These are phyloP conservation scores for Puccinia polysora DNA, from an alignment of 1,284 basidiomycete species.

Conservation along the genomic window DNA sequence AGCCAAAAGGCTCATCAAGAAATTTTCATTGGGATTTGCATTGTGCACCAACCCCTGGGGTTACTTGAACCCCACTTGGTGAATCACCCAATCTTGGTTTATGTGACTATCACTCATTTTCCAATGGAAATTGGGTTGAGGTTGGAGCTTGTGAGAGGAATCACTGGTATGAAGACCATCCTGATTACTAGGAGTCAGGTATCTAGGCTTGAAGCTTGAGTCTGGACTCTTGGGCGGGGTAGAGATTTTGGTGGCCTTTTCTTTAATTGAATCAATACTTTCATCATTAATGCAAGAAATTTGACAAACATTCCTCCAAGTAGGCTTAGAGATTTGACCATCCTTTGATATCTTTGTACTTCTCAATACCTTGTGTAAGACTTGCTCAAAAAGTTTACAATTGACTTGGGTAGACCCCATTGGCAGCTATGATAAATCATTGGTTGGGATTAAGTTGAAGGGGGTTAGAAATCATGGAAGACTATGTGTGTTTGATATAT, in stretches of 20 bases:
- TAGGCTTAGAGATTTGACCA: conserved; percentile 9
- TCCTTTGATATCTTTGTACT: conserved; percentile 47
- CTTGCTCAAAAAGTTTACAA: conserved; percentile 83
- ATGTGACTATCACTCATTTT: conserved; percentile 31
- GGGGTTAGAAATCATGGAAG: too few relatives aligned
- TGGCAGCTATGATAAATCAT: too few relatives aligned
- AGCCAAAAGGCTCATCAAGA: not conserved
- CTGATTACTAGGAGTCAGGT: not conserved
- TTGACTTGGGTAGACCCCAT: conserved; percentile 90
- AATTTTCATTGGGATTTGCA: not conserved
- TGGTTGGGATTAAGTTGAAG: too few relatives aligned
- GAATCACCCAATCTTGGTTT: conserved; percentile 2
- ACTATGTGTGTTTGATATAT: too few relatives aligned
- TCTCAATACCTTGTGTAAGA: conserved; percentile 73
- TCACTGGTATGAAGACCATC: not conserved
- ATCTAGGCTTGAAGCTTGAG: not conserved
- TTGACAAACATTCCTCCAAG: conserved; percentile 26
- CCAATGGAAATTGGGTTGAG: not conserved
- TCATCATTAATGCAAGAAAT: conserved; percentile 12
- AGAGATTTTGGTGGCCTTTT: not conserved
- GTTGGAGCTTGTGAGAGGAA: not conserved
- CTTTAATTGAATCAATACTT: conserved; percentile 15
- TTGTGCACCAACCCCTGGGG: not conserved
- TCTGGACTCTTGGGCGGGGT: conserved; percentile 4
- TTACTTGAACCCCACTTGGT: not conserved